Evolutionary conservation across 139 green algal genomes (phyloP).

Genomic region (Coccomyxa sp.): DNA sequence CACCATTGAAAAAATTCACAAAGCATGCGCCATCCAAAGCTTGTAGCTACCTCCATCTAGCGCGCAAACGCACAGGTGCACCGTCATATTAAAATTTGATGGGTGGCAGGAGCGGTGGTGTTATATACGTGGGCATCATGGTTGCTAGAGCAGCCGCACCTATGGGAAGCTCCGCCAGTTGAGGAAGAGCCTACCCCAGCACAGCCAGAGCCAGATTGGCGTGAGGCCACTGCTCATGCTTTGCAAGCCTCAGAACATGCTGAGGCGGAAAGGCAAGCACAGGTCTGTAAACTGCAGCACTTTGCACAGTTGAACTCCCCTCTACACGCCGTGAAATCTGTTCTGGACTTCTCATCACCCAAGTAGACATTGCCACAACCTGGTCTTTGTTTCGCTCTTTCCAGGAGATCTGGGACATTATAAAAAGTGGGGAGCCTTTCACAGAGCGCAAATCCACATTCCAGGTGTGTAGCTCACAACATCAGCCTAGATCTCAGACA

Average conservation of each 20-base stretch:
- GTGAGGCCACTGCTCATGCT: not conserved
- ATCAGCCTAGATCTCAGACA: no score
- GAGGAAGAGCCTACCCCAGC: not conserved
- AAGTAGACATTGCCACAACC: no score
- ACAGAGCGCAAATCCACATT: slow-evolving; percentile 76
- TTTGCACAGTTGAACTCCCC: no score
- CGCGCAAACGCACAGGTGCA: no score
- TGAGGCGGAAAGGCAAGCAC: no score
- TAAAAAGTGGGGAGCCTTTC: slow-evolving; percentile 51
- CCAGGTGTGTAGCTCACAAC: slow-evolving; percentile 33
- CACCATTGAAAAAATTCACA: no score
- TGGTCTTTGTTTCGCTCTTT: not conserved
- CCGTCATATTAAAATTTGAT: not conserved
- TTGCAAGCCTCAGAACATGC: no score
- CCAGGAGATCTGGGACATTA: slow-evolving; percentile 27
- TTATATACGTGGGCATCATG: slow-evolving; percentile 62
- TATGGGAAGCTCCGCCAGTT: not conserved
- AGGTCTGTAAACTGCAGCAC: no score
- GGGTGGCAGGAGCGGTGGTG: slow-evolving; percentile 46
- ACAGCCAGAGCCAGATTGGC: not conserved
- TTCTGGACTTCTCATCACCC: no score
- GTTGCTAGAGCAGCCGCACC: slow-evolving; percentile 42
- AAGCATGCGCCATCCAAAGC: no score
- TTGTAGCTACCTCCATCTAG: no score
- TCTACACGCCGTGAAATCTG: no score